Percentiles rank a stretch among this genome's conserved stretches.
Conservation (phyloP, 2,329 filamentous ascomycete species). For the Ophiostoma piceae region DNA sequence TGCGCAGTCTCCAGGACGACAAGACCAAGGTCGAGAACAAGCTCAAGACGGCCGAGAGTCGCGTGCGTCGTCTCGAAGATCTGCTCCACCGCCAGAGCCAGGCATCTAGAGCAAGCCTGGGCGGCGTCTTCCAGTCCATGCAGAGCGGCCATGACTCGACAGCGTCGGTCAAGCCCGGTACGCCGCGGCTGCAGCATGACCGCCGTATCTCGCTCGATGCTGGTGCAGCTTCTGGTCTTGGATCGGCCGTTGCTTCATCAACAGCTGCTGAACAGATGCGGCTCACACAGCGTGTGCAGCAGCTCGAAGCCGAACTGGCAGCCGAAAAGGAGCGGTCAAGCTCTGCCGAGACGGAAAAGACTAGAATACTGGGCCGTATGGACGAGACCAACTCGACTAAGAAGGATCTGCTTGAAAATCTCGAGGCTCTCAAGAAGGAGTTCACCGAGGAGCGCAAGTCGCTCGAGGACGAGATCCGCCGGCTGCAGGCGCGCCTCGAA, state of each 20-base stretch:
- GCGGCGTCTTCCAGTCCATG: constrained; percentile 49
- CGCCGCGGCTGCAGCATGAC: constrained; percentile 40
- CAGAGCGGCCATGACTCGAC: constrained; percentile 45
- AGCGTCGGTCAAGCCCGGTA: constrained; percentile 41
- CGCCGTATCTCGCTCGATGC: constrained; percentile 45
- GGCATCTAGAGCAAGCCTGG: constrained; percentile 48
- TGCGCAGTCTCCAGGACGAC: constrained; percentile 72
- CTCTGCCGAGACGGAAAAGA: constrained; percentile 63
- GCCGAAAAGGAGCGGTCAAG: constrained; percentile 64
- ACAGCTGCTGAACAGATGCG: constrained; percentile 30
- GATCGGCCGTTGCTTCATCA: neutral
- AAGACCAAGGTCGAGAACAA: constrained; percentile 69
- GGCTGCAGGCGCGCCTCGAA: constrained; percentile 71
- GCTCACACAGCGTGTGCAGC: constrained; percentile 45
- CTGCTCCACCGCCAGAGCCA: constrained; percentile 78
- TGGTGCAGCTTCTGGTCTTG: constrained; percentile 24
- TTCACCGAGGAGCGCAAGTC: constrained; percentile 80
- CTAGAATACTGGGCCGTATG: constrained; percentile 61
- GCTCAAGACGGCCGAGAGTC: constrained; percentile 77
- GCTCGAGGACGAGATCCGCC: constrained; percentile 73
- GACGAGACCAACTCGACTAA: constrained; percentile 89
- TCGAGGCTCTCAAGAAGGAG: constrained; percentile 85
- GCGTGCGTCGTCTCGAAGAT: constrained; percentile 86
- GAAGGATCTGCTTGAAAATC: constrained; percentile 87
- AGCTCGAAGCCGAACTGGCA: constrained; percentile 44